A percentile compares a stretch with the other conserved stretches of the same genome.
Conservation (phyloP, 106 monocot genomes). For the Triglochin maritima region DNA sequence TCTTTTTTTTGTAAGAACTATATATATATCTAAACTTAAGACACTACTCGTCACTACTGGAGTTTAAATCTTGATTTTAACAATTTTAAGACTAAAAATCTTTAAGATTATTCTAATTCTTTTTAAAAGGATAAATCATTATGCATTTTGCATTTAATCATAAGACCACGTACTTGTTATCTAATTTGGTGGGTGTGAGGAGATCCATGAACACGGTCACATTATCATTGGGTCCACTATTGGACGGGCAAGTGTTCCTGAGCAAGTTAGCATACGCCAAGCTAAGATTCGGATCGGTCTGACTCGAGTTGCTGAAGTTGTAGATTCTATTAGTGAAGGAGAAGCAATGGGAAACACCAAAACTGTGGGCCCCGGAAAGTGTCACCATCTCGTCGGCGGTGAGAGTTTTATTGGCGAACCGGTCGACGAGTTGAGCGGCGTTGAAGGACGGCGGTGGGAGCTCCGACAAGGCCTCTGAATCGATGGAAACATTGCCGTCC, state of each 20-base stretch:
- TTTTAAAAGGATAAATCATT: no score
- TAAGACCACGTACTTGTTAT: slow-evolving; percentile 24
- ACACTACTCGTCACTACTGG: no score
- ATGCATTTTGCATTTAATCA: no score
- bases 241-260: slow-evolving; percentile 15
- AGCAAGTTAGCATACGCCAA: slow-evolving; percentile 13
- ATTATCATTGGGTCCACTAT: not conserved
- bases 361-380: slow-evolving; percentile 41
- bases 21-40: no score
- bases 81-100: no score
- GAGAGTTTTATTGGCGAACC: slow-evolving; percentile 23
- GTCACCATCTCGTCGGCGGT: slow-evolving; percentile 29
- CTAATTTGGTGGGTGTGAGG: slow-evolving; percentile 15
- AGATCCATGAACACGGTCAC: slow-evolving; percentile 17
- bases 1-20: no score
- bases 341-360: slow-evolving; percentile 38
- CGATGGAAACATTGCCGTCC: slow-evolving; percentile 5
- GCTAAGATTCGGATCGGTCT: slow-evolving; percentile 16
- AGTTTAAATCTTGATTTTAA: no score
- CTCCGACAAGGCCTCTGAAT: not conserved
- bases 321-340: slow-evolving; percentile 16
- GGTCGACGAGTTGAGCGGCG: slow-evolving; percentile 5
- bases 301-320: not conserved
- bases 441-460: slow-evolving; percentile 25
- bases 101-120: no score